Base-by-base conservation (phyloP, 1,284 basidiomycete genomes). In the Moesziomyces sp. region DNA sequence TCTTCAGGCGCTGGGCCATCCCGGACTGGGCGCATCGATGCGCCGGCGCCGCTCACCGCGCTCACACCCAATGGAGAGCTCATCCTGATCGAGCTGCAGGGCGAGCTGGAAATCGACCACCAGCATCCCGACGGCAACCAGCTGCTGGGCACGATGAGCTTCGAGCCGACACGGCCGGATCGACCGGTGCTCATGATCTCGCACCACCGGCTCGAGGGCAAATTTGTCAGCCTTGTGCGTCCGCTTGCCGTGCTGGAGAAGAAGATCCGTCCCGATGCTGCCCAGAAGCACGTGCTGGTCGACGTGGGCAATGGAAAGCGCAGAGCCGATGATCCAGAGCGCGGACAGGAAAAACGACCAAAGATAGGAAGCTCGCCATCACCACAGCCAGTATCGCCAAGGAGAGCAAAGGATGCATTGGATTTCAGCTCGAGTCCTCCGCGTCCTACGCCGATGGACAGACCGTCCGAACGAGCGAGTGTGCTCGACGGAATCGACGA, bases 121-220 rank as follows among this genome's bases (percentile, higher is more conserved):
- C 64, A 63, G 13, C 63, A 61, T 8, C 46, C 74, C 0, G 21
- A 23, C 13, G 76, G 75, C 24, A 72, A 68, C 5, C 74, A 82
- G 18, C 47, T 72, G 16, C 47, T 83, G 2, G 82, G 76, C 23
- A 79, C 69, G 10, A 40, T 83, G 48, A 66, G 34, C n/a, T 83
- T 82, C 43, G 78, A 77, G 5, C 42, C 57, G 0, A 62, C 62
- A 1, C 61, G 74, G 18, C 74, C 74, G 90, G 90, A 89, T 71
- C 91, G 91, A 77, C 90, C 92, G 0, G 92, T 90, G 0, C 87
- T 97, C 5, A 86, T 88, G 66, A 91, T 97, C 59, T 93, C 93
- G 8, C 91, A 95, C 84, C 92, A 97, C 80, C 86, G 93, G 18
- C 88, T 97, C 1, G 94, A 97, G 81, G 94, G 94, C 49, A 93